Conservation (phyloP, 2,329 filamentous ascomycete genomes). For the Pochonia chlamydosporia region DNA sequence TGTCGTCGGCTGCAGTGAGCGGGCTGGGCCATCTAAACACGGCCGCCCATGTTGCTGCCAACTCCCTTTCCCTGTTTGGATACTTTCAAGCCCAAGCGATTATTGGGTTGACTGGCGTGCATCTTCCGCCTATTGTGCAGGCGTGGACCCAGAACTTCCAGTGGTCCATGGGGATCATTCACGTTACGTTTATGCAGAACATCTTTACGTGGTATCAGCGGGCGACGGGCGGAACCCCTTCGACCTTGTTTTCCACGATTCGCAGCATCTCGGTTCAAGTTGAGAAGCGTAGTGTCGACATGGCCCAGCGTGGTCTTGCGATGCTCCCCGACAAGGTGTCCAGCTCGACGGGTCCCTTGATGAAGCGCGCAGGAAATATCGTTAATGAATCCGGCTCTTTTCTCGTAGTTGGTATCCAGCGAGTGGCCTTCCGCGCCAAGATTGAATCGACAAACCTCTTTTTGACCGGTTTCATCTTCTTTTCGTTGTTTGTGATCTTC, state of each 20-base stretch:
- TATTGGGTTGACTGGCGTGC: constrained; percentile 74
- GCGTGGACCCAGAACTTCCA: constrained; percentile 96
- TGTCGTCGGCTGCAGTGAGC: constrained; percentile 80
- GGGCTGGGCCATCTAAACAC: constrained; percentile 92
- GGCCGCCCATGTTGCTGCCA: constrained; percentile 86
- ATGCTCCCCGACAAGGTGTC: constrained; percentile 38
- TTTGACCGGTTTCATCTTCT: constrained; percentile 83
- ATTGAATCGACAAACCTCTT: constrained; percentile 92
- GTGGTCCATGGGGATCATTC: constrained; percentile 95
- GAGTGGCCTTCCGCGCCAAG: constrained; percentile 75
- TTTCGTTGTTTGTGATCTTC: constrained; percentile 73
- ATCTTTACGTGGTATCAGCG: constrained; percentile 95
- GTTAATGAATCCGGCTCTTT: constrained; percentile 47
- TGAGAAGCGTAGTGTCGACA: constrained; percentile 50
- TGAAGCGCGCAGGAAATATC: constrained; percentile 44
- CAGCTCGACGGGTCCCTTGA: constrained; percentile 19
- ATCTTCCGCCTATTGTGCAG: constrained; percentile 77
- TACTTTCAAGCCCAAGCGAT: constrained; percentile 94
- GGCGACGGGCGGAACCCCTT: constrained; percentile 77
- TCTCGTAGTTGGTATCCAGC: constrained; percentile 72
- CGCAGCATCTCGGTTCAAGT: constrained; percentile 75
- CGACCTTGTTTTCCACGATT: constrained; percentile 70
- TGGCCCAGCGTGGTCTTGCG: constrained; percentile 41
- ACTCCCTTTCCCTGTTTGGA: constrained; percentile 81
- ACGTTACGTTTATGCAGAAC: constrained; percentile 72